A percentile compares a stretch with the other conserved stretches of the same genome.
phyloP scores from a whole-genome alignment of 306 rosid species.

The Quercus ilex region DNA sequence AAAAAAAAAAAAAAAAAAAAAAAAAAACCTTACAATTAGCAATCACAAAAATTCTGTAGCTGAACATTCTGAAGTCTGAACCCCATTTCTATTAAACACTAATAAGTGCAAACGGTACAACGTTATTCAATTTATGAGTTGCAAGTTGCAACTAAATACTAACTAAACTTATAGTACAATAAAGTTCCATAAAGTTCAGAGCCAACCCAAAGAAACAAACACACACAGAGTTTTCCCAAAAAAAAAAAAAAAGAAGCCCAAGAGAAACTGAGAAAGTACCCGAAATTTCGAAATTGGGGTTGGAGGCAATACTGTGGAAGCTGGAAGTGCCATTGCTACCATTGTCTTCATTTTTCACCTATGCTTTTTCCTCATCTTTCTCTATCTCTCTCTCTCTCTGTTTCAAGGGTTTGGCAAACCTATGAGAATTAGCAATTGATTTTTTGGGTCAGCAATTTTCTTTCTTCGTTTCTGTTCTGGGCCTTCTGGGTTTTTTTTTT shows the following conservation, averaged over 20 bases:
- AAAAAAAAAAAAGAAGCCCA: background rate
- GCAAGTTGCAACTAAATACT: background rate
- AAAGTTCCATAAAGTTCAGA: background rate
- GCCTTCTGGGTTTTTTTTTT: background rate
- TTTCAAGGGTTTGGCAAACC: background rate
- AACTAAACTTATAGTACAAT: background rate
- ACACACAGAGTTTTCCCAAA: background rate
- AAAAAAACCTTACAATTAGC: background rate
- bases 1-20: background rate
- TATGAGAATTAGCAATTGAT: background rate
- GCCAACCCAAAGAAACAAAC: background rate
- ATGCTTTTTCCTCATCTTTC: constrained; percentile 23
- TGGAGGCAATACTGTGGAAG: constrained; percentile 20
- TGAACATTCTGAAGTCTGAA: background rate
- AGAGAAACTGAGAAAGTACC: constrained; percentile 13
- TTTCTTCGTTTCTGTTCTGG: background rate
- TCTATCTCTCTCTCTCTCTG: background rate
- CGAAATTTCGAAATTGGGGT: constrained; percentile 12
- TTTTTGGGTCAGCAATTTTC: background rate
- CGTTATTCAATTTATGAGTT: background rate
- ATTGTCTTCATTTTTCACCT: constrained; percentile 20
- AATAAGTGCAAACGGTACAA: background rate
- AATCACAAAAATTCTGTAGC: background rate
- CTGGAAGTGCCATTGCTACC: constrained; percentile 36
- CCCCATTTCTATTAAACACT: background rate